Evolutionary conservation across 495 filamentous ascomycete species (phyloP).

Genomic region (Penicillium silybi): DNA sequence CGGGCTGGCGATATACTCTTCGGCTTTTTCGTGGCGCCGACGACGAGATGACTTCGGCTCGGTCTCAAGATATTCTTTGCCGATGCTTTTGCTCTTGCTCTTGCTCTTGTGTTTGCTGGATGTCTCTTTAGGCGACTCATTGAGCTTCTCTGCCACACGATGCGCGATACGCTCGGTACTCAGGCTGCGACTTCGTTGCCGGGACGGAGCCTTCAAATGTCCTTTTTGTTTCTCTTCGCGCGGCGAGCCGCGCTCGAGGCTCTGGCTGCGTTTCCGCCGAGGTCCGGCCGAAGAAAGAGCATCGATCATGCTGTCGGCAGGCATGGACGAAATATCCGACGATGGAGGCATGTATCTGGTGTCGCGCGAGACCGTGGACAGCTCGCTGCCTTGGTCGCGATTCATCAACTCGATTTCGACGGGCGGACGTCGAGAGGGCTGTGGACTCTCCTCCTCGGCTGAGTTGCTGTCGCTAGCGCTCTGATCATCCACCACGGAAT

Average conservation of each 20-base stretch:
- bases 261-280: conserved; percentile 55
- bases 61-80: conserved; percentile 58
- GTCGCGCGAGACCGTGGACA: conserved; percentile 57
- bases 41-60: conserved; percentile 54
- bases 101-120: conserved; percentile 54
- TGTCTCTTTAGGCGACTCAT: conserved; percentile 44
- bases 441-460: conserved; percentile 70
- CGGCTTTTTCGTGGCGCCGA: conserved; percentile 53
- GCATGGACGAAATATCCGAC: conserved; percentile 92
- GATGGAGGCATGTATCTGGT: conserved; percentile 53
- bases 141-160: conserved; percentile 65
- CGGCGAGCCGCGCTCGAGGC: conserved; percentile 46
- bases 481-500: conserved; percentile 48
- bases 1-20: conserved; percentile 58
- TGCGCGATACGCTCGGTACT: conserved; percentile 71
- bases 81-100: conserved; percentile 46
- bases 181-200: conserved; percentile 66
- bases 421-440: conserved; percentile 60
- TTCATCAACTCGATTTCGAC: conserved; percentile 81
- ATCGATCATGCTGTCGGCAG: conserved; percentile 85
- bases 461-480: conserved; percentile 64
- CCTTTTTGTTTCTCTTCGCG: conserved; percentile 52
- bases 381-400: conserved; percentile 52
- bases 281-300: conserved; percentile 45
- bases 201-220: conserved; percentile 59